Conservation (phyloP, 2,329 filamentous ascomycete genomes). For the Paramyrothecium roridum region DNA sequence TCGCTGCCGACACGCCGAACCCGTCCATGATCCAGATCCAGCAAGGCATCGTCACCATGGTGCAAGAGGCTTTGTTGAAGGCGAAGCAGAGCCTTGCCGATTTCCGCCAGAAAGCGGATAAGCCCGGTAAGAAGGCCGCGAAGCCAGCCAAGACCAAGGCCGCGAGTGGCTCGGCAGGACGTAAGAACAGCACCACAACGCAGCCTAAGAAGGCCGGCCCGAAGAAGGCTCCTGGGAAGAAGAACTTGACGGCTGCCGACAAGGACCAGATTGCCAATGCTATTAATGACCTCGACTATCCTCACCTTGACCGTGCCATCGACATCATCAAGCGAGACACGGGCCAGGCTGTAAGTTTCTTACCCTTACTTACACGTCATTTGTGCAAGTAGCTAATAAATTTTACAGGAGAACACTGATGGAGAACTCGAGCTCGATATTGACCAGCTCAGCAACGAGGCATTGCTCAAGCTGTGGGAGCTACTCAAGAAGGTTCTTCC, state of each 20-base stretch:
- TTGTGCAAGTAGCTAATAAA: slow-evolving; percentile 6
- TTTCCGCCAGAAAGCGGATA: slow-evolving; percentile 48
- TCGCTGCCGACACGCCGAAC: slow-evolving; percentile 49
- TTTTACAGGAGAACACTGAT: slow-evolving; percentile 51
- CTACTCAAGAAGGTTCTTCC: slow-evolving; percentile 41
- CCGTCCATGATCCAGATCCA: slow-evolving; percentile 52
- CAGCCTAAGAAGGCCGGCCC: slow-evolving; percentile 32
- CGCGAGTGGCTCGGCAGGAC: slow-evolving; percentile 27
- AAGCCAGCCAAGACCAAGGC: slow-evolving; percentile 55
- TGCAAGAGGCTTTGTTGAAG: slow-evolving; percentile 70
- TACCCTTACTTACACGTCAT: background rate
- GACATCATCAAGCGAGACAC: slow-evolving; percentile 87
- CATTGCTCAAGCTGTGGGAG: slow-evolving; percentile 49
- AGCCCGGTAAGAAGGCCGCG: slow-evolving; percentile 54
- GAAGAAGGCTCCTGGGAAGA: slow-evolving; percentile 43
- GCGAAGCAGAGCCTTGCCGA: slow-evolving; percentile 64
- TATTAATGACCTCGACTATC: slow-evolving; percentile 75
- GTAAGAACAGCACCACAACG: slow-evolving; percentile 36
- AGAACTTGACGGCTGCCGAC: slow-evolving; percentile 69
- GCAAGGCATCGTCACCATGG: slow-evolving; percentile 58
- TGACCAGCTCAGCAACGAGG: slow-evolving; percentile 53
- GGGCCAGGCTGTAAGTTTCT: slow-evolving; percentile 65
- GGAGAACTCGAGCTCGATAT: slow-evolving; percentile 60
- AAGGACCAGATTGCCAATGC: slow-evolving; percentile 89
- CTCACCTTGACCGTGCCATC: slow-evolving; percentile 77